Evolutionary conservation across 108 stramenopile genomes (phyloP), one percentile per base, ranked within the genome.

Genomic region (Schizochytrium sp.): DNA sequence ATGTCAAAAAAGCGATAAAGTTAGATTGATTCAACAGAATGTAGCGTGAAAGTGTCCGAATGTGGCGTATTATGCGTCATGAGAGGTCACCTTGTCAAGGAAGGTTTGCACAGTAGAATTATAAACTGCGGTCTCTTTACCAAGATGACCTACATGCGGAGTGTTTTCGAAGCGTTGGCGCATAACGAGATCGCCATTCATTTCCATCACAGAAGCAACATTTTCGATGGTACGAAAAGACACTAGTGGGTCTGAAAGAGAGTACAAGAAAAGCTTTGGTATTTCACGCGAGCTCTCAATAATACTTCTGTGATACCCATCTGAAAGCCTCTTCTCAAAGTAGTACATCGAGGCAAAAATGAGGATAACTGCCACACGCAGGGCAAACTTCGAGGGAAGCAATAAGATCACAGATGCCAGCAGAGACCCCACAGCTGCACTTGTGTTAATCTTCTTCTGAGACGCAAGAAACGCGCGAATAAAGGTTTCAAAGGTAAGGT

Each of bases 261-360:
- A 83, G 76, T 83, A 83, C 76, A 83, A 38, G 3, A 83, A 83
- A 2, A 83, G 47, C 76, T 55, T 49, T 17, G 76, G 76, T 10
- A 2, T 0, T 5, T 40, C 76, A 3, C 47, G 76, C 0, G 76
- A 83, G 5, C n/a, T n/a, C 15, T 40, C 55, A 5, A 50, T 55
- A 17, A 83, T 5, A 5, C 1, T 47, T 5, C 12, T 13, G 76
- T 83, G 76, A 53, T 83, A 83, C 10, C 10, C 8, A 15, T 15
- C 8, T 15, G 72, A 72, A 41, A 72, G 41, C 8, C 7, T 28
- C 12, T 12, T n/a, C 72, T 28, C 41, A 15, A 7, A 12, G 38
- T 12, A 41, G 59, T n/a, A 17, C 19, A 60, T 17, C 59, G 19
- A 60, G 19, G 28, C 28, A 28, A 28, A 28, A 28, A 28, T 28